Percentiles rank a stretch among this genome's conserved stretches.
phyloP scores from a whole-genome alignment of 1,284 basidiomycete genomes.

The Irpex rosettiformis region DNA sequence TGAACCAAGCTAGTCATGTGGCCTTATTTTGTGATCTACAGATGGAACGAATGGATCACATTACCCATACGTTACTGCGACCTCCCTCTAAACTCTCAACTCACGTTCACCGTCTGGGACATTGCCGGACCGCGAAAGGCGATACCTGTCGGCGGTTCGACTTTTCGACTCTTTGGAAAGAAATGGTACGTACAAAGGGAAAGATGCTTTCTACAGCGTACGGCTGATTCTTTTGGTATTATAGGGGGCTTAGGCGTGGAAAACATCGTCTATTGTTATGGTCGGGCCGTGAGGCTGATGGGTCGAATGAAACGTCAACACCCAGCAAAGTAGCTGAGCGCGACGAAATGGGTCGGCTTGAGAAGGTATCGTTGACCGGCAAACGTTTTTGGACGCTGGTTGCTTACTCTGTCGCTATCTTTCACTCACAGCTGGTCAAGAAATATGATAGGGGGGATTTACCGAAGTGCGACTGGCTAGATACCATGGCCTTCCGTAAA shows the following conservation, averaged over 20 bases:
- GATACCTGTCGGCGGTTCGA: constrained; percentile 84
- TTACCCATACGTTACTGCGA: constrained; percentile 91
- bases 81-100: constrained; percentile 82
- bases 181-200: constrained; percentile 64
- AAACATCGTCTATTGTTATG: constrained; percentile 89
- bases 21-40: constrained; percentile 31
- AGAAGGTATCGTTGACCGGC: constrained; percentile 57
- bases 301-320: constrained; percentile 75
- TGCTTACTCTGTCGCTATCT: neutral
- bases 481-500: constrained; percentile 88
- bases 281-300: constrained; percentile 83
- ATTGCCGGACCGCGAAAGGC: constrained; percentile 77
- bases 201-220: neutral
- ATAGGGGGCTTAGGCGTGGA: constrained; percentile 83
- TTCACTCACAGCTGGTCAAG: constrained; percentile 76
- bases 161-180: constrained; percentile 86
- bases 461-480: constrained; percentile 94
- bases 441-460: constrained; percentile 94
- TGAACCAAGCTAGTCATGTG: neutral
- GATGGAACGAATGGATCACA: constrained; percentile 95
- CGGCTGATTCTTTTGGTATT: neutral
- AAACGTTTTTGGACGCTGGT: too few species aligned
- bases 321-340: constrained; percentile 78
- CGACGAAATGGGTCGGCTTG: constrained; percentile 93
- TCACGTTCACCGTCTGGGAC: constrained; percentile 95